Evolutionary conservation across 257 asterid genomes (phyloP).

Genomic region (Catharanthus roseus): DNA sequence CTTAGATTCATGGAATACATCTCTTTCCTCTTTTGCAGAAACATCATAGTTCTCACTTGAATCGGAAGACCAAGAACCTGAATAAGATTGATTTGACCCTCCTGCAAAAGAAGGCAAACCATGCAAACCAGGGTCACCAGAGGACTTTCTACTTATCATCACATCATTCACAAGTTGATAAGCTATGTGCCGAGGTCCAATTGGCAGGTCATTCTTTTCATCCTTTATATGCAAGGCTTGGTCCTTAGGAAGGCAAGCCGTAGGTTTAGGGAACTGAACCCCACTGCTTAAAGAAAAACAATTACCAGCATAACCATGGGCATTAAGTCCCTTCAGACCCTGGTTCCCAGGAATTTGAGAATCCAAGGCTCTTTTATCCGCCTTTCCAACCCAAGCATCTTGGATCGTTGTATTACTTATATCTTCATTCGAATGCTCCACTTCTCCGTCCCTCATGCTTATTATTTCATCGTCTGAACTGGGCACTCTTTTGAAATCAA

Average conservation of each 20-base stretch:
- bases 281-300: constrained; percentile 21
- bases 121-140: constrained; percentile 23
- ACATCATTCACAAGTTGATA: constrained; percentile 21
- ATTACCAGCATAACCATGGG: constrained; percentile 19
- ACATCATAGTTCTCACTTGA: constrained; percentile 25
- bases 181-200: constrained; percentile 22
- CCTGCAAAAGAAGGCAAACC: constrained; percentile 22
- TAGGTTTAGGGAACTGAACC: constrained; percentile 13
- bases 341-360: constrained; percentile 8
- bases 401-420: constrained; percentile 14
- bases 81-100: constrained; percentile 25
- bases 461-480: constrained; percentile 18
- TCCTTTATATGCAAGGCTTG: constrained; percentile 19
- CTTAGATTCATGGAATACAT: constrained; percentile 26
- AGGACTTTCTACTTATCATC: constrained; percentile 23
- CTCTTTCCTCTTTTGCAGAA: constrained; percentile 31
- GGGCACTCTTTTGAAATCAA: constrained; percentile 23
- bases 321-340: constrained; percentile 15
- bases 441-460: constrained; percentile 23
- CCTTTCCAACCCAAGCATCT: constrained; percentile 18
- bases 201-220: constrained; percentile 16
- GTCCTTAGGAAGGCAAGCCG: constrained; percentile 16
- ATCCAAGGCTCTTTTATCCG: constrained; percentile 17
- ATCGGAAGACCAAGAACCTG: constrained; percentile 22
- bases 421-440: constrained; percentile 15